Base-by-base conservation (phyloP, 208 protist species). In the Crithidia brevicula region DNA sequence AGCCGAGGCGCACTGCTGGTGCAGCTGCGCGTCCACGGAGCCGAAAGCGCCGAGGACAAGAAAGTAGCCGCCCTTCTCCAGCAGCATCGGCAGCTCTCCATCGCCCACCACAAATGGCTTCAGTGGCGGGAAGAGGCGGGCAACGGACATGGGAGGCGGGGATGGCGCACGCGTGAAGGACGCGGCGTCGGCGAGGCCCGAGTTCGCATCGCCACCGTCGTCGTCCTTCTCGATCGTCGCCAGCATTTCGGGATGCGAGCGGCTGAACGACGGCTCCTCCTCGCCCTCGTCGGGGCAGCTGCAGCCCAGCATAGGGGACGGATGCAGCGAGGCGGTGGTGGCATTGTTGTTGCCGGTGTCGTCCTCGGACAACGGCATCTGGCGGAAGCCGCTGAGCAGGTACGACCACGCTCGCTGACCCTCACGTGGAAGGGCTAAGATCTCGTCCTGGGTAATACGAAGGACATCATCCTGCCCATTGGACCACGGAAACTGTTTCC, bases 41-140 rank as follows among this genome's bases (percentile, higher is more conserved):
- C 88, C 88, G 13, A 83, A 79, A 6, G 76, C 77, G 40, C 83
- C 79, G 22, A 94, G 79, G 1, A 91, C 77, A 25, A 94, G 77
- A 43, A 89, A 85, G 59, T 62, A 83, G 23, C 88, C 85, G 6
- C 88, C 84, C 9, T 72, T 58, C 59, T 76, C 67, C 23, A 88
- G 47, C 34, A 69, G 67, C 53, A 61, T 58, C 0, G 52, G 77
- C 30, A 82, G 67, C 42, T 66, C 72, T 0, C 59, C 65, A 43
- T 73, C 66, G 9, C 45, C 52, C 9, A 64, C 53, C 4, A 36
- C 34, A 20, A 79, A 73, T 1, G 65, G 49, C 36, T 67, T 71
- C 38, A 79, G 61, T 3, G 66, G 72, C 3, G 64, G 72, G 45
- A 79, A 73, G 46, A 59, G 28, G 18, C 42, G 61, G 11, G 62